phyloP scores from a whole-genome alignment of 495 filamentous ascomycete genomes.

The Aspergillus sclerotioniger region DNA sequence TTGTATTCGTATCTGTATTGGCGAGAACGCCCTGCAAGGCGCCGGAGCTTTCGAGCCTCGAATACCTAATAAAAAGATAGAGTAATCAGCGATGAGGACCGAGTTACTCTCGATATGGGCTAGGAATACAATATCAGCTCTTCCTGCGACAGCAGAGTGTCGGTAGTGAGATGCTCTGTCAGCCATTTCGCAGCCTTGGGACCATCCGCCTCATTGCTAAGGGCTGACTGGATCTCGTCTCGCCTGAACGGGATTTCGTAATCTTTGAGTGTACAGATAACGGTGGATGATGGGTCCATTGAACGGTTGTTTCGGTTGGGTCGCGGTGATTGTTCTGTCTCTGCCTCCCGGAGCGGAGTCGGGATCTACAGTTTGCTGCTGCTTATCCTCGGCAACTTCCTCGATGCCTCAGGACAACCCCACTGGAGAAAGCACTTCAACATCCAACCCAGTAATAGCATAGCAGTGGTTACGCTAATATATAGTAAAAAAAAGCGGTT shows the following conservation, averaged over 20 bases:
- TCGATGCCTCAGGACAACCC: too few relatives aligned
- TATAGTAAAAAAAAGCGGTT: too few relatives aligned
- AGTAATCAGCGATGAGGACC: not conserved
- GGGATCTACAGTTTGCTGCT: too few relatives aligned
- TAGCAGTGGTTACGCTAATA: too few relatives aligned
- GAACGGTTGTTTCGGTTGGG: constrained; percentile 5
- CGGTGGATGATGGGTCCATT: constrained; percentile 14
- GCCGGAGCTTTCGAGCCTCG: constrained; percentile 32
- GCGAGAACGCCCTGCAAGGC: constrained; percentile 29
- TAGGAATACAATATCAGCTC: constrained; percentile 37
- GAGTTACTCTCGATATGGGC: not conserved
- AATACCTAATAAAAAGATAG: constrained; percentile 24
- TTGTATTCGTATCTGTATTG: constrained; percentile 26
- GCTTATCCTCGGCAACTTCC: too few relatives aligned
- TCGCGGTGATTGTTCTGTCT: not conserved
- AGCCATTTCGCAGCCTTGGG: constrained; percentile 34
- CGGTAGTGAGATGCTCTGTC: constrained; percentile 28
- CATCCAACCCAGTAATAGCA: too few relatives aligned
- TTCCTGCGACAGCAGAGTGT: constrained; percentile 42
- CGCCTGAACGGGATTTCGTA: constrained; percentile 27
- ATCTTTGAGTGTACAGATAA: constrained; percentile 29
- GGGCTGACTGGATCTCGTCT: constrained; percentile 30
- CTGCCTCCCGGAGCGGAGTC: not conserved
- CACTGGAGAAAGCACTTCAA: too few relatives aligned
- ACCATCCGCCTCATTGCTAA: constrained; percentile 20